Percentiles rank a stretch among this genome's conserved stretches.
Evolutionary conservation across 176 grass and related monocot genomes (phyloP).

Genomic region (Ampelocalamus luodianensis): DNA sequence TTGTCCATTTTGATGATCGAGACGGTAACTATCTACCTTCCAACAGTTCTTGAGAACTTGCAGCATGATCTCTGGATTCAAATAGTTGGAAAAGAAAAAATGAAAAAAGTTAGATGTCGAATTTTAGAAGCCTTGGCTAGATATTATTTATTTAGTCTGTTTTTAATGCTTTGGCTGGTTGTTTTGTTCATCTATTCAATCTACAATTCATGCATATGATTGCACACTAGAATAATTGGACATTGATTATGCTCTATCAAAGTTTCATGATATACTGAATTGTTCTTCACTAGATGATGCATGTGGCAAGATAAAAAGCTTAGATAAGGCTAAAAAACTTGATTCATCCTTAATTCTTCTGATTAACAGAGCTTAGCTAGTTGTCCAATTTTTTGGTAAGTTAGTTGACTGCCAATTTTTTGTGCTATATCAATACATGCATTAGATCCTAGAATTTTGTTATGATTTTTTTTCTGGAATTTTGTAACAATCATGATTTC

Average conservation of each 20-base stretch:
- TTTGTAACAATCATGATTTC: too few species aligned
- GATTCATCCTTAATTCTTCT: conserved; percentile 95
- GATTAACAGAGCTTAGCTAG: conserved; percentile 65
- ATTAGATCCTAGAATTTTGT: too few species aligned
- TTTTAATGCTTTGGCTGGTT: not conserved
- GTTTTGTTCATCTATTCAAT: conserved; percentile 39
- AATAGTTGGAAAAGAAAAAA: not conserved
- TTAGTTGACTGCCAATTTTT: too few species aligned
- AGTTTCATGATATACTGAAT: conserved; percentile 91
- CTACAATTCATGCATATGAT: conserved; percentile 16
- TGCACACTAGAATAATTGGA: too few species aligned
- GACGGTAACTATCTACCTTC: too few species aligned
- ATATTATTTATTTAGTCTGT: not conserved
- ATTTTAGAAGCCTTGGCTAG: conserved; percentile 16
- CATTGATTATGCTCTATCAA: conserved; percentile 38
- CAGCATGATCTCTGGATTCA: conserved; percentile 31
- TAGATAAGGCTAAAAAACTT: conserved; percentile 84
- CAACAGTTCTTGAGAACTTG: too few species aligned
- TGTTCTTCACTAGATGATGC: conserved; percentile 81
- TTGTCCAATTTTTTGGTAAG: too few species aligned
- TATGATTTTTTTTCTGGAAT: too few species aligned
- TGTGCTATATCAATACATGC: too few species aligned
- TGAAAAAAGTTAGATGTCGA: not conserved
- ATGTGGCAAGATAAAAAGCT: conserved; percentile 70
- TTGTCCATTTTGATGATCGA: too few species aligned